Base-by-base conservation (phyloP, 768 basidiomycete genomes). In the Podaxis rugospora region DNA sequence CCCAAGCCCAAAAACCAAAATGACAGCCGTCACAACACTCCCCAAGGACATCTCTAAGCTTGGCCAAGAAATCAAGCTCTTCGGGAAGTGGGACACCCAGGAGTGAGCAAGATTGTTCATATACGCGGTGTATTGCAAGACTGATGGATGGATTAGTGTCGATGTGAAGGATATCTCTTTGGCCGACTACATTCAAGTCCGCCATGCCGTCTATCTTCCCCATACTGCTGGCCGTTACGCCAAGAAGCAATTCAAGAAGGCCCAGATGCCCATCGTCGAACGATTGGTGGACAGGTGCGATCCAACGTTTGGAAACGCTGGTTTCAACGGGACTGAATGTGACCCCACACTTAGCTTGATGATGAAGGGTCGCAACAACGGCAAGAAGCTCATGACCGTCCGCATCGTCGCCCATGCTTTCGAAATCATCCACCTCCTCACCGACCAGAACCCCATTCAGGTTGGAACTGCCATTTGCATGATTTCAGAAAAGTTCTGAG, bases 291-390 rank as follows among this genome's bases (percentile, higher is more conserved):
- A 98, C 84, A 89, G 89, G 95, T 93, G 71, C 68, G 86, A 74
- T 47, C 27, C 25, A n/a, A 13, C 47, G 32, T 10, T 42, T 32
- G 36, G 32, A 49, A 14, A 44, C 25, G n/a, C 18, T 51, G 23
- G 37, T 21, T 58, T 51, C 49, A 46, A 21, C 36, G 47, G 52
- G 49, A n/a, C 14, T n/a, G 18, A 49, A 47, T 51, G 32, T 49
- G 61, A 32, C 57, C 47, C n/a, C 27, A 36, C 50, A 35, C 52
- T 10, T 67, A 96, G 94, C 76, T 80, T 99, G 75, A 99, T 99
- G 97, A 99, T 99, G 97, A 97, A 98, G 82, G 97, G 97, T 64
- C 95, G 97, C 78, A 99, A 98, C 89, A 98, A 95, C 80, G 97
- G 97, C 74, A 98, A 98, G 84, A 98, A 98, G 81, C 88, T 98